A percentile compares a stretch with the other conserved stretches of the same genome.
phyloP scores from a whole-genome alignment of 352 stramenopile species.

The Blastocystis sp. region DNA sequence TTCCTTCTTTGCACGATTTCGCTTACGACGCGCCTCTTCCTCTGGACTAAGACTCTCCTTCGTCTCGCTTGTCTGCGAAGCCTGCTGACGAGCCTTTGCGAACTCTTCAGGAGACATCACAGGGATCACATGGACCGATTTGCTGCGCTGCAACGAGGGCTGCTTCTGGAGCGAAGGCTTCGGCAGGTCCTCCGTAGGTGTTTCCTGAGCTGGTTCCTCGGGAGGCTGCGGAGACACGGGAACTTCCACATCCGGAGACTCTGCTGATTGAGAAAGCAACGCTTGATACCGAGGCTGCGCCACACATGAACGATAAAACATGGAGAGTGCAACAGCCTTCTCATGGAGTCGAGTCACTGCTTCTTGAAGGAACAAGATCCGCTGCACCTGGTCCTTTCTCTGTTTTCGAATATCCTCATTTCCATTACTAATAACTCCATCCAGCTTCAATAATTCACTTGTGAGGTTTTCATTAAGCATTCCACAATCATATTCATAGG shows the following conservation, averaged over 20 bases:
- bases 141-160: not conserved
- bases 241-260: not conserved
- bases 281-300: constrained; percentile 1
- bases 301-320: constrained; percentile 38
- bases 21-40: not conserved
- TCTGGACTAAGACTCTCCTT: not conserved
- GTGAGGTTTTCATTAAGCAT: constrained; percentile 60
- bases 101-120: constrained; percentile 56
- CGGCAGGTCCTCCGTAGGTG: not conserved
- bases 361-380: not conserved
- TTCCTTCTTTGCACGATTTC: not conserved
- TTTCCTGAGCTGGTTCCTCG: not conserved
- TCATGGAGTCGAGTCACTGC: constrained; percentile 5
- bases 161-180: not conserved
- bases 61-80: not conserved
- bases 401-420: constrained; percentile 38
- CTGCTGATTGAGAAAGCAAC: not conserved
- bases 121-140: constrained; percentile 18
- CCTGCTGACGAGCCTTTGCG: not conserved
- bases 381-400: constrained; percentile 44
- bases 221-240: not conserved
- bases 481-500: constrained; percentile 54
- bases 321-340: constrained; percentile 19
- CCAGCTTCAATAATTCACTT: constrained; percentile 8
- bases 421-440: constrained; percentile 43